Conservation (phyloP, 208 protist species). For the Leishmania gerbilli region DNA sequence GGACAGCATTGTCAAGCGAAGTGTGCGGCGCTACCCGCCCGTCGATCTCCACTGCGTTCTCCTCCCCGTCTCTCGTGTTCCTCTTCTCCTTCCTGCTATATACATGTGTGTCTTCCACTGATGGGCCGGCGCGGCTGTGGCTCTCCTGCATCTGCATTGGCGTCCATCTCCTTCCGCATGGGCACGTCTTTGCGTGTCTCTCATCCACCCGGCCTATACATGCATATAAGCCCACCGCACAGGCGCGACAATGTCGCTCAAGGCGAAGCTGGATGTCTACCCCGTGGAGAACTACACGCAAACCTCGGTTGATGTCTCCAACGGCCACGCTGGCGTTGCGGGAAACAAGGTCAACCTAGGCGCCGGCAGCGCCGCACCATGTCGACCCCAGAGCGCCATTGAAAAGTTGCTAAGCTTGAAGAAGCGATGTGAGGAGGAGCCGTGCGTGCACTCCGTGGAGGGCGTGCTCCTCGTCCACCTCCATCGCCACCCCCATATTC, state of each 20-base stretch:
- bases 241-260: conserved; percentile 45
- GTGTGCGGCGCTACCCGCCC: background rate
- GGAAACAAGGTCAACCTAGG: conserved; percentile 25
- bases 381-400: conserved; percentile 62
- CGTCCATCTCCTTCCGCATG: background rate
- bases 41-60: background rate
- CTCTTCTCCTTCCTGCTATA: background rate
- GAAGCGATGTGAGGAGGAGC: conserved; percentile 78
- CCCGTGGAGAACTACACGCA: conserved; percentile 76
- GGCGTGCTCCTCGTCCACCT: conserved; percentile 91
- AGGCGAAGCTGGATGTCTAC: conserved; percentile 84
- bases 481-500: conserved; percentile 93
- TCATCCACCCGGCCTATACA: background rate
- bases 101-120: background rate
- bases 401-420: conserved; percentile 88
- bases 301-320: conserved; percentile 22
- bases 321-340: conserved; percentile 28
- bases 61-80: background rate
- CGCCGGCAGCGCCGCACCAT: conserved; percentile 4
- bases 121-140: background rate
- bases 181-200: background rate
- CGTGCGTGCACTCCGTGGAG: conserved; percentile 87
- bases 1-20: background rate
- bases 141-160: background rate
- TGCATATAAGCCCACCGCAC: background rate